Percentiles rank a stretch among this genome's conserved stretches.
phyloP scores from a whole-genome alignment of 176 grass and related monocot species.

The Oryza meridionalis region DNA sequence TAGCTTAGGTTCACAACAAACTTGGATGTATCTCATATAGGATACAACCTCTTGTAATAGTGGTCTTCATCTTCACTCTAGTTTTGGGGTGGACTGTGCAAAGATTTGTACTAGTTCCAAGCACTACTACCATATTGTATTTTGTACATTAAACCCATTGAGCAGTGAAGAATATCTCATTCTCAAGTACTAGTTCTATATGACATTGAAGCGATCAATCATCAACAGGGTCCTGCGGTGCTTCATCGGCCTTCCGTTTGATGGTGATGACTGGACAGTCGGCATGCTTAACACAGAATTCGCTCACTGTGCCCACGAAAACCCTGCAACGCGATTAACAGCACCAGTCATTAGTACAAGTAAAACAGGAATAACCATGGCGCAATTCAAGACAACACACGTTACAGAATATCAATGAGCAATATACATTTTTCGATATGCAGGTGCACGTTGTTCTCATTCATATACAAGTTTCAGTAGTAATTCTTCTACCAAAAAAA shows the following conservation, averaged over 20 bases:
- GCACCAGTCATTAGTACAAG: background rate
- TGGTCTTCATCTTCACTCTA: slow-evolving; percentile 55
- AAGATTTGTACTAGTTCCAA: slow-evolving; percentile 41
- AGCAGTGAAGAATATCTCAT: slow-evolving; percentile 56
- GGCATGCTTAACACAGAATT: slow-evolving; percentile 94
- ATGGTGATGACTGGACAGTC: slow-evolving; percentile 93
- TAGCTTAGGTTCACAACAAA: slow-evolving; percentile 56
- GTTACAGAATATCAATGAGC: background rate
- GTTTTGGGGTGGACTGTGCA: slow-evolving; percentile 48
- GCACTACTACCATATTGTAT: slow-evolving; percentile 45
- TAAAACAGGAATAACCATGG: background rate
- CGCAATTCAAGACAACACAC: background rate
- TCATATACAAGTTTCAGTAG: background rate
- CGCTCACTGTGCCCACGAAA: slow-evolving; percentile 90
- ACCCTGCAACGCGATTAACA: slow-evolving; percentile 54
- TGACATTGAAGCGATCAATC: slow-evolving; percentile 48
- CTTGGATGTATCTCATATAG: slow-evolving; percentile 46
- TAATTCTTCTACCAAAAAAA: background rate
- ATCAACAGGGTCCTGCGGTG: slow-evolving; percentile 81
- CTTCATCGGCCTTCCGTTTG: slow-evolving; percentile 79
- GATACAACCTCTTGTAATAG: slow-evolving; percentile 38
- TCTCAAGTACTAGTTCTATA: slow-evolving; percentile 14
- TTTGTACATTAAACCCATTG: slow-evolving; percentile 61
- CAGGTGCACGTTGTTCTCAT: background rate
- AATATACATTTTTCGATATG: background rate